These are phyloP conservation scores for Spergularia bocconei DNA, from an alignment of 148 eudicot genomes.

Conservation along the genomic window DNA sequence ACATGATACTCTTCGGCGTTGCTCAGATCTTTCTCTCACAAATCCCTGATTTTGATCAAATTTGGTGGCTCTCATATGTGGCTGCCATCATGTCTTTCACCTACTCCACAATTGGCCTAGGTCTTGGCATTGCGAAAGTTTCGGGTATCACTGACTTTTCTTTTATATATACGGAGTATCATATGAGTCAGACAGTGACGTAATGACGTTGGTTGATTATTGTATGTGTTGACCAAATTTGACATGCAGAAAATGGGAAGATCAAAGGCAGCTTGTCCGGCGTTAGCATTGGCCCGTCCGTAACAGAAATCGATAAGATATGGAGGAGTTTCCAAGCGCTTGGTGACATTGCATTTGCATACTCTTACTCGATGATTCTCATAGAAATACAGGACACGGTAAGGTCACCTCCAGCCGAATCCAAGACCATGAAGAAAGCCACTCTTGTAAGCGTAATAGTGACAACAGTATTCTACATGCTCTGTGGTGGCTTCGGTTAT, in stretches of 20 bases:
- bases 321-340: conserved; percentile 73
- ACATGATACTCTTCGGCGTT: conserved; percentile 69
- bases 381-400: conserved; percentile 62
- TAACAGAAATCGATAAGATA: conserved; percentile 45
- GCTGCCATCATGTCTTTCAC: conserved; percentile 88
- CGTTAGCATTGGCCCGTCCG: conserved; percentile 47
- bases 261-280: conserved; percentile 42
- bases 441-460: conserved; percentile 42
- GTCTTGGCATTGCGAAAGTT: conserved; percentile 71
- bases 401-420: conserved; percentile 49
- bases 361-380: conserved; percentile 68
- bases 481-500: conserved; percentile 54
- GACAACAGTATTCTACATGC: conserved; percentile 51
- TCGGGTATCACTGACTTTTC: too few relatives aligned
- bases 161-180: too few relatives aligned
- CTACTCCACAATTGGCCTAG: conserved; percentile 72
- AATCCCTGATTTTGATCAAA: conserved; percentile 76
- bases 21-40: conserved; percentile 63
- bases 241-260: conserved; percentile 21
- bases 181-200: too few relatives aligned
- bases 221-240: too few relatives aligned
- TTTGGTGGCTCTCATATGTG: conserved; percentile 76
- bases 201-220: too few relatives aligned
- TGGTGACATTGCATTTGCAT: conserved; percentile 75
- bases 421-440: conserved; percentile 53